phyloP scores from a whole-genome alignment of 306 rosid genomes.

The Pyrus communis region DNA sequence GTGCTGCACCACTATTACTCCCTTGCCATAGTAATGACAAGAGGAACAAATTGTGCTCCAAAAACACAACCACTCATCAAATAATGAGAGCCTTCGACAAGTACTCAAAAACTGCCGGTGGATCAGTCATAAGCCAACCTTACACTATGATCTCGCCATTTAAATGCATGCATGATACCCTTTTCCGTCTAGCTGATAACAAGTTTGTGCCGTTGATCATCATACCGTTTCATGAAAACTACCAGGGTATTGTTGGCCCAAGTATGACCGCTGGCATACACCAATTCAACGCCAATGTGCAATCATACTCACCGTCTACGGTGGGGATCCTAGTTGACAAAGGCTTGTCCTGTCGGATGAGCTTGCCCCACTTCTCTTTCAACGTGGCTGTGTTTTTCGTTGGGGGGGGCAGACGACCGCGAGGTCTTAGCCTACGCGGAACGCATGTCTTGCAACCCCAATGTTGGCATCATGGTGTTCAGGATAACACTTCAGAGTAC shows the following conservation, averaged over 20 bases:
- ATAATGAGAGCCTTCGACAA: conserved; percentile 35
- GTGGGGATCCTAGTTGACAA: conserved; percentile 54
- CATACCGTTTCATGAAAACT: conserved; percentile 41
- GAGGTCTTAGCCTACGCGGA: conserved; percentile 42
- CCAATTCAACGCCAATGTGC: conserved; percentile 25
- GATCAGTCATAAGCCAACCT: conserved; percentile 23
- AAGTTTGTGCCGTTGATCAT: conserved; percentile 29
- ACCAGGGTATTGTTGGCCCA: background rate
- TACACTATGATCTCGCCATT: conserved; percentile 41
- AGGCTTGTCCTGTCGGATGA: background rate
- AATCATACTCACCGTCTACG: conserved; percentile 31
- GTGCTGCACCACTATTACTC: conserved; percentile 41
- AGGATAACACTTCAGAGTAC: conserved; percentile 1
- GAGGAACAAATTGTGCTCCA: background rate
- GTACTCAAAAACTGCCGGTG: conserved; percentile 26
- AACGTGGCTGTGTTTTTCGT: conserved; percentile 36
- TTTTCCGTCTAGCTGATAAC: conserved; percentile 29
- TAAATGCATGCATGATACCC: conserved; percentile 41
- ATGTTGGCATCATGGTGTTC: conserved; percentile 17
- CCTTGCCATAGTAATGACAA: conserved; percentile 16
- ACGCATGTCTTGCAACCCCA: conserved; percentile 24
- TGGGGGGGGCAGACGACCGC: conserved; percentile 51
- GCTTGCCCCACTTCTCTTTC: background rate
- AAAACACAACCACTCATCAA: conserved; percentile 21
- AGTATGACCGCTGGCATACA: background rate